Evolutionary conservation across 768 basidiomycete genomes (phyloP).

Genomic region (Phlebiopsis flavidoalba): DNA sequence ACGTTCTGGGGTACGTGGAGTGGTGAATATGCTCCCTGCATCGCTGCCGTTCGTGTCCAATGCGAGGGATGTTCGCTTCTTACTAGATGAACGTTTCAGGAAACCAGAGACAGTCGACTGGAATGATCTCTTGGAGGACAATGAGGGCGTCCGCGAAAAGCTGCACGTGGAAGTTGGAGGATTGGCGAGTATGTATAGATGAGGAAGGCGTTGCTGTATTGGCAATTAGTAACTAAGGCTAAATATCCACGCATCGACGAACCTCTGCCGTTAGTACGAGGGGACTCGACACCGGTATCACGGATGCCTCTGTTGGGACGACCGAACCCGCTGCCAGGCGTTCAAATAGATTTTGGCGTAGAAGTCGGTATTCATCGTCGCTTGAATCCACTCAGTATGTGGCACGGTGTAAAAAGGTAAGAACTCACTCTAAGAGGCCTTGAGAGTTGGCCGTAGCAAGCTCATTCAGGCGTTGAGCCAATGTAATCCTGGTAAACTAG

Average conservation of each 20-base stretch:
- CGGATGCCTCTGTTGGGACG: constrained; percentile 56
- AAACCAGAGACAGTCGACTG: constrained; percentile 31
- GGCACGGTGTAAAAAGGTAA: background rate
- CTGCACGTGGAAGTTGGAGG: constrained; percentile 19
- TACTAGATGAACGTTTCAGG: constrained; percentile 28
- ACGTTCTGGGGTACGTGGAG: constrained; percentile 14
- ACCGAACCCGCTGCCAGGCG: constrained; percentile 56
- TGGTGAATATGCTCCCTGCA: constrained; percentile 24
- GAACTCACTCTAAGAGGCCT: constrained; percentile 66
- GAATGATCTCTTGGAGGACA: constrained; percentile 30
- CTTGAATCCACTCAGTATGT: constrained; percentile 31
- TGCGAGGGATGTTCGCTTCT: constrained; percentile 18
- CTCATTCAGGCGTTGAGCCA: constrained; percentile 79
- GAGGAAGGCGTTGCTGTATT: constrained; percentile 10
- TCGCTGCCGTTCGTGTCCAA: constrained; percentile 20
- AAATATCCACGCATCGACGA: too few relatives aligned
- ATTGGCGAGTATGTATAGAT: constrained; percentile 14
- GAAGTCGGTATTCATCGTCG: constrained; percentile 80
- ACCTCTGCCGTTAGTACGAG: background rate
- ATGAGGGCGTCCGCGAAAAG: constrained; percentile 24
- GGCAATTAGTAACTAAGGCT: background rate
- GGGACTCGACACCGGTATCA: constrained; percentile 46
- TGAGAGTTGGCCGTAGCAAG: constrained; percentile 76
- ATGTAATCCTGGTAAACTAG: constrained; percentile 48
- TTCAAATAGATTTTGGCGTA: constrained; percentile 82